Evolutionary conservation across 1,284 basidiomycete species (phyloP).

Genomic region (Pterulicium gracile): DNA sequence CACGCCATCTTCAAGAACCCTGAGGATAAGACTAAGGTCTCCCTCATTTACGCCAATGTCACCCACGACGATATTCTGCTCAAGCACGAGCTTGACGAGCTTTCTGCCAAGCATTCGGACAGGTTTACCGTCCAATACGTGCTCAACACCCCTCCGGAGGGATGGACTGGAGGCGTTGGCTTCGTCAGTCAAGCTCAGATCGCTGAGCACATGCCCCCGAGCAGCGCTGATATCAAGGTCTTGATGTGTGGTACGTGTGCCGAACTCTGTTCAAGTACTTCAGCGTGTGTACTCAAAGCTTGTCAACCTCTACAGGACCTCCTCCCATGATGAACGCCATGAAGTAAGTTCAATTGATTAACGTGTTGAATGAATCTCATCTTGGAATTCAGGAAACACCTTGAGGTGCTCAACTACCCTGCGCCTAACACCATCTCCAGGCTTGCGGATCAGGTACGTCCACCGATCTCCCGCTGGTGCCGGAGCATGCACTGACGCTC

Average conservation of each 20-base stretch:
- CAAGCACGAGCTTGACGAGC: constrained; percentile 76
- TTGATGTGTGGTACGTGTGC: constrained; percentile 69
- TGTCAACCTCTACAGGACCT: constrained; percentile 43
- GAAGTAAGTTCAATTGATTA: constrained; percentile 54
- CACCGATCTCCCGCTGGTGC: neutral
- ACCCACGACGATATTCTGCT: constrained; percentile 82
- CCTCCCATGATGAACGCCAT: constrained; percentile 96
- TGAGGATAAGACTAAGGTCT: constrained; percentile 70
- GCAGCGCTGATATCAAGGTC: constrained; percentile 64
- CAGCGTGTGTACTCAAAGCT: no score
- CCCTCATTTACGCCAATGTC: constrained; percentile 95
- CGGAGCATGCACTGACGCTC: no score
- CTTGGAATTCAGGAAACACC: constrained; percentile 57
- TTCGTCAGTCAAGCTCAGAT: constrained; percentile 96
- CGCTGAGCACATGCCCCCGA: constrained; percentile 57
- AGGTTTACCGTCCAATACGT: constrained; percentile 86
- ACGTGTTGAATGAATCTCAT: constrained; percentile 5
- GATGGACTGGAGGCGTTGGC: constrained; percentile 84
- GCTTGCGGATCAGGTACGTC: constrained; percentile 74
- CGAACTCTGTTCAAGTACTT: neutral
- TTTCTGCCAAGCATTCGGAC: constrained; percentile 54
- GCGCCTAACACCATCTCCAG: constrained; percentile 88
- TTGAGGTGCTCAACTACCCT: constrained; percentile 81
- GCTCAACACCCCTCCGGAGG: constrained; percentile 83
- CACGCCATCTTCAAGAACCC: constrained; percentile 83